A percentile compares a stretch with the other conserved stretches of the same genome.
phyloP scores from a whole-genome alignment of 495 filamentous ascomycete species.

The Schizothecium vesticola region DNA sequence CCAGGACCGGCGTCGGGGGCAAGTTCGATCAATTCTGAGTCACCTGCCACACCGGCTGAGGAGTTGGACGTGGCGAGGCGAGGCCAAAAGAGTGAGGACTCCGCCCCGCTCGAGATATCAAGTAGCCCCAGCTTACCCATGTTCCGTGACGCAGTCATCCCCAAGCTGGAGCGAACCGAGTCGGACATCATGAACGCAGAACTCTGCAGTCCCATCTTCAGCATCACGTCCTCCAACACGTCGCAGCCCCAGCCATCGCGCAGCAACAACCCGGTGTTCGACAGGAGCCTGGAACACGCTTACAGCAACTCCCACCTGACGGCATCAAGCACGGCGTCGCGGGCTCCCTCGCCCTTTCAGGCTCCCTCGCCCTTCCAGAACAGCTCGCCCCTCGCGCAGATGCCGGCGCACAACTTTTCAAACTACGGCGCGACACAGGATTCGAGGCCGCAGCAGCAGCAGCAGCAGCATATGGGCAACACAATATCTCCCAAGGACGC shows the following conservation, averaged over 20 bases:
- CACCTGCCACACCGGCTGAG: constrained; percentile 49
- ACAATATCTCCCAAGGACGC: constrained; percentile 98
- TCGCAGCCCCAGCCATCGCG: constrained; percentile 45
- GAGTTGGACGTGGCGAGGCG: constrained; percentile 42
- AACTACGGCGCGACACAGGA: constrained; percentile 52
- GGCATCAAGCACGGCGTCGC: constrained; percentile 43
- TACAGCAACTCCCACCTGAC: constrained; percentile 62
- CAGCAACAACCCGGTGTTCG: constrained; percentile 62
- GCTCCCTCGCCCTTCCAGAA: constrained; percentile 80
- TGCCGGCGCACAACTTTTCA: constrained; percentile 40
- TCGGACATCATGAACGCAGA: constrained; percentile 83
- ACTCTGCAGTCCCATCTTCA: constrained; percentile 66
- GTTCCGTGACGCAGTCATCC: constrained; percentile 49
- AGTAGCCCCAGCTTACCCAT: constrained; percentile 36
- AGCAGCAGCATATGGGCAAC: constrained; percentile 53
- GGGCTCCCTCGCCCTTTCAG: constrained; percentile 80
- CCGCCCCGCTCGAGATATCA: constrained; percentile 40
- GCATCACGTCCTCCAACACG: constrained; percentile 47
- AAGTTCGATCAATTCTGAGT: constrained; percentile 48
- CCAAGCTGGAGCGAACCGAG: constrained; percentile 80
- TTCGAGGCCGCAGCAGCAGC: constrained; percentile 49
- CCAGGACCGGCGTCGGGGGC: constrained; percentile 45
- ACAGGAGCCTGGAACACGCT: constrained; percentile 71
- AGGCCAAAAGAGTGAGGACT: constrained; percentile 41
- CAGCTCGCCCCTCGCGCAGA: constrained; percentile 60